Conservation (phyloP, 257 asterid species). For the Solanum acaule region DNA sequence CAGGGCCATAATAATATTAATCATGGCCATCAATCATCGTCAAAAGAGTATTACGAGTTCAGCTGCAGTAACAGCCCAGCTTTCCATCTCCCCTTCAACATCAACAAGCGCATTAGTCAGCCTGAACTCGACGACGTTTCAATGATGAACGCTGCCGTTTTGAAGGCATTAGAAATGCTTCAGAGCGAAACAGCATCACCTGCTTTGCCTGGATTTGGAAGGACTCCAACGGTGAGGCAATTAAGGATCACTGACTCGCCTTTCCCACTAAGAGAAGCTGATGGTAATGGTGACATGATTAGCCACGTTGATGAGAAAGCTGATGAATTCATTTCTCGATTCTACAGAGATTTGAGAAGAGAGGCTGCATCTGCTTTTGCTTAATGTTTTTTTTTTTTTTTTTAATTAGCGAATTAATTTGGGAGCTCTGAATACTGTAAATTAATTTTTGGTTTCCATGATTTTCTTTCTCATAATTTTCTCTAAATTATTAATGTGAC, state of each 20-base stretch:
- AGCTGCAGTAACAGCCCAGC: conserved; percentile 71
- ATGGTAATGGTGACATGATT: not conserved
- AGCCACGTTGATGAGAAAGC: conserved; percentile 20
- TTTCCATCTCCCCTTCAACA: conserved; percentile 28
- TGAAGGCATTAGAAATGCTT: conserved; percentile 37
- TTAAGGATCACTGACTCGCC: conserved; percentile 32
- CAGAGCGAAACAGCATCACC: conserved; percentile 34
- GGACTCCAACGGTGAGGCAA: conserved; percentile 28
- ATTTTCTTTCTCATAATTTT: not conserved
- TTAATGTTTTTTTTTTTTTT: not conserved
- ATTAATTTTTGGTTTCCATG: not conserved
- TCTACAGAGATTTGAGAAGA: conserved; percentile 17
- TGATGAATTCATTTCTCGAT: conserved; percentile 17
- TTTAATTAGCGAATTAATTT: not conserved
- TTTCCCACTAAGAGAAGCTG: conserved; percentile 7
- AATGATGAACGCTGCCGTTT: conserved; percentile 10
- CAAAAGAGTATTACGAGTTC: conserved; percentile 52
- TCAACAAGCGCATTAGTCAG: conserved; percentile 12
- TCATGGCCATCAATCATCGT: not conserved
- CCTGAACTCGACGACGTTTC: not conserved
- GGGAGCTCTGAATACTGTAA: not conserved
- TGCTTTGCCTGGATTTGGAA: conserved; percentile 25
- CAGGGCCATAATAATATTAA: not conserved
- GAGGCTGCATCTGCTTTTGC: not conserved
- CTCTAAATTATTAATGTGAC: not conserved